Conservation (phyloP, 352 stramenopile species). For the Phytophthora foliorum region DNA sequence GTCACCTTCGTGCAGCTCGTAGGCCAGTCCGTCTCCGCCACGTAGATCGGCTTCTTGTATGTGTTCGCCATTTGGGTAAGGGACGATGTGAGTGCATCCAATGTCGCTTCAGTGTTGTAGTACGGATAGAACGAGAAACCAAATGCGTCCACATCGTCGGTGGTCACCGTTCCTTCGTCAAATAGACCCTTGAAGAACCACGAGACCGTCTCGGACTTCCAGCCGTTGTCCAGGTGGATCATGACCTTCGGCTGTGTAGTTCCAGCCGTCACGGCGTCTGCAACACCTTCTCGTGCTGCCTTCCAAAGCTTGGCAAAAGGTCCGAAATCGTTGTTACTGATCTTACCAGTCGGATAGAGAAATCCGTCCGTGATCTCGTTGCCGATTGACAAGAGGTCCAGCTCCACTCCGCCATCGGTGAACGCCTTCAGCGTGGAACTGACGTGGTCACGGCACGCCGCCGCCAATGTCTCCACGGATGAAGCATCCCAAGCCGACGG, state of each 20-base stretch:
- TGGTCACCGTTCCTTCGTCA: slow-evolving; percentile 32
- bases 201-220: slow-evolving; percentile 40
- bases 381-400: slow-evolving; percentile 40
- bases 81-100: slow-evolving; percentile 37
- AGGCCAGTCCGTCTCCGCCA: slow-evolving; percentile 45
- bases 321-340: slow-evolving; percentile 39
- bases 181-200: slow-evolving; percentile 47
- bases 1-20: slow-evolving; percentile 38
- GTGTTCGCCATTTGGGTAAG: slow-evolving; percentile 36
- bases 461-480: slow-evolving; percentile 26
- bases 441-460: slow-evolving; percentile 31
- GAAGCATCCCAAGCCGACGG: slow-evolving; percentile 33
- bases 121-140: slow-evolving; percentile 48
- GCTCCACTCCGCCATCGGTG: slow-evolving; percentile 36
- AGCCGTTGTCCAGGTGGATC: slow-evolving; percentile 46
- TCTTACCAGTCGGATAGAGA: slow-evolving; percentile 39
- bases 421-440: slow-evolving; percentile 42
- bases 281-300: slow-evolving; percentile 31
- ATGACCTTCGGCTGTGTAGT: slow-evolving; percentile 43
- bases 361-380: slow-evolving; percentile 47
- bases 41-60: slow-evolving; percentile 45
- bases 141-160: slow-evolving; percentile 41
- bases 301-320: slow-evolving; percentile 40
- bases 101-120: slow-evolving; percentile 39
- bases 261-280: slow-evolving; percentile 32